These are phyloP conservation scores for Lactarius pseudohatsudake DNA, from an alignment of 768 basidiomycete species.

Conservation along the genomic window DNA sequence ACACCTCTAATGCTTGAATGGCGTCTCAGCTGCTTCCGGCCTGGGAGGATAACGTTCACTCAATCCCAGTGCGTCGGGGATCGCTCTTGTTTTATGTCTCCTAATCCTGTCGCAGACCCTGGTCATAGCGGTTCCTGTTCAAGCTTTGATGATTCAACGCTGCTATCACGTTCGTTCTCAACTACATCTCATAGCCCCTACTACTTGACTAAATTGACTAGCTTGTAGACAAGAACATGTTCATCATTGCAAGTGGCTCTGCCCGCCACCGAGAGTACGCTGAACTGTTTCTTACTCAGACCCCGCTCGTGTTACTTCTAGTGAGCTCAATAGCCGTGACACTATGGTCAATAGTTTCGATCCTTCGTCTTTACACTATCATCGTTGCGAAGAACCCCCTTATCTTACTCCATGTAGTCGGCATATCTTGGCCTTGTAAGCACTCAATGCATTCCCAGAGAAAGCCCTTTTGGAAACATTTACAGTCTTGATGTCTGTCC, in stretches of 20 bases:
- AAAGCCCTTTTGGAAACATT: not conserved
- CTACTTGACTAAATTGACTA: not conserved
- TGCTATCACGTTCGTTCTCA: slow-evolving; percentile 20
- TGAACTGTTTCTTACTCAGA: slow-evolving; percentile 7
- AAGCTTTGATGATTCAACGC: slow-evolving; percentile 18
- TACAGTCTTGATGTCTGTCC: slow-evolving; percentile 1
- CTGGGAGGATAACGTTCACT: slow-evolving; percentile 2
- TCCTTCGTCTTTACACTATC: not conserved
- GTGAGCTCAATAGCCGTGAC: slow-evolving; percentile 1
- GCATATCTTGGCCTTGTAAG: slow-evolving; percentile 7
- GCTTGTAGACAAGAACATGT: slow-evolving; percentile 11
- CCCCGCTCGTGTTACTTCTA: slow-evolving; percentile 11
- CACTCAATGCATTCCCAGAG: not conserved
- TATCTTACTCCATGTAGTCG: too few species aligned
- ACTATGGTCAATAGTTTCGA: not conserved
- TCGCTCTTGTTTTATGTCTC: not conserved
- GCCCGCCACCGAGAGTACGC: not conserved
- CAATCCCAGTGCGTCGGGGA: slow-evolving; percentile 6
- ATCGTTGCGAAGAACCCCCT: too few species aligned
- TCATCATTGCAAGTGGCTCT: slow-evolving; percentile 4
- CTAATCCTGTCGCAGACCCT: slow-evolving; percentile 6
- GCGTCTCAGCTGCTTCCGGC: not conserved
- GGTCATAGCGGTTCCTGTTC: slow-evolving; percentile 12
- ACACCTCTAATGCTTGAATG: not conserved
- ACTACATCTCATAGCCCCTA: not conserved